Evolutionary conservation across 805 yeast genomes (phyloP).

Genomic region (Millerozyma miso): DNA sequence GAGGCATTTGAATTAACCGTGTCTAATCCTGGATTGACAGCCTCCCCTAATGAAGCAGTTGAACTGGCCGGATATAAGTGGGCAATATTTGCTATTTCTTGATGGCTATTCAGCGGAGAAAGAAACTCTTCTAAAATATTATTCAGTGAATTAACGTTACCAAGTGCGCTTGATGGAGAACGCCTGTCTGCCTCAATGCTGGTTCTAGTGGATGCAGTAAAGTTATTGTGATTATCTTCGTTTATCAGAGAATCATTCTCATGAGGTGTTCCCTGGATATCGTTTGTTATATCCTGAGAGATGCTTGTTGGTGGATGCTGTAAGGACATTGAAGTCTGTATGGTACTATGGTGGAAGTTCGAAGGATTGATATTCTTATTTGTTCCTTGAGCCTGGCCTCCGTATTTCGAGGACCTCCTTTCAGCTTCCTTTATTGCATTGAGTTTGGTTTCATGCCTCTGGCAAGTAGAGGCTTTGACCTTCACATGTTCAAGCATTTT

Average conservation of each 20-base stretch:
- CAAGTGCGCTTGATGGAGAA: background rate
- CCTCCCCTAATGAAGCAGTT: background rate
- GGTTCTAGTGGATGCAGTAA: background rate
- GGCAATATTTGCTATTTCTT: background rate
- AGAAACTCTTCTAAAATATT: conserved; percentile 1
- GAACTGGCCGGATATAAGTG: background rate
- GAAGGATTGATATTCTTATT: conserved; percentile 7
- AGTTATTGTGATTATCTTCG: background rate
- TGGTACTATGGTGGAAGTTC: conserved; percentile 18
- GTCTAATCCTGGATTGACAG: background rate
- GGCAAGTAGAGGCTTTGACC: conserved; percentile 56
- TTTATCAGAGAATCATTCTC: background rate
- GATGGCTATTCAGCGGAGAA: background rate
- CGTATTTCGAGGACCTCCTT: conserved; percentile 4
- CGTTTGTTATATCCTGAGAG: conserved; percentile 1
- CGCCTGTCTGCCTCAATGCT: background rate
- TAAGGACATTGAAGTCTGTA: conserved; percentile 20
- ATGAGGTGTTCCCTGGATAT: background rate
- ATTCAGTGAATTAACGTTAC: background rate
- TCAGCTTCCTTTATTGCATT: conserved; percentile 39
- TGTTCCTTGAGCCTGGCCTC: conserved; percentile 1
- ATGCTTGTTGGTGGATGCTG: conserved; percentile 3
- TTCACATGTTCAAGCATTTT: conserved; percentile 79
- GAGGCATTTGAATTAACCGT: background rate
- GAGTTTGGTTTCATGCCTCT: conserved; percentile 50